phyloP scores from a whole-genome alignment of 2,329 filamentous ascomycete species.

The Aureobasidium subglaciale region DNA sequence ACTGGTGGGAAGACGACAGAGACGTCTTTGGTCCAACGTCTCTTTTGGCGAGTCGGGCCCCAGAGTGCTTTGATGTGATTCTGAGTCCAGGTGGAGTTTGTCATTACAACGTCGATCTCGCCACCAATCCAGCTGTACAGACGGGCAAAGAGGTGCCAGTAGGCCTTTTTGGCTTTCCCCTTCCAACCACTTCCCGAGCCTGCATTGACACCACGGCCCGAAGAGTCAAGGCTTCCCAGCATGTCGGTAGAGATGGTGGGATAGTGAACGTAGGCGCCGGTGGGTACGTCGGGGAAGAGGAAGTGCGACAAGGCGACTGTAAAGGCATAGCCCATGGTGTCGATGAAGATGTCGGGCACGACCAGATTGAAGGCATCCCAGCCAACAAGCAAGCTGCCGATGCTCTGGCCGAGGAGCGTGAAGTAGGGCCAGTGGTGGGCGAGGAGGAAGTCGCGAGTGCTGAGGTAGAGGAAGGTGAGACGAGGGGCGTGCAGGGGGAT shows the following conservation, averaged over 20 bases:
- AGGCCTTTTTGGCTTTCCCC: constrained; percentile 66
- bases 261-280: constrained; percentile 93
- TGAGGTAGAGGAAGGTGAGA: constrained; percentile 83
- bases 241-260: constrained; percentile 98
- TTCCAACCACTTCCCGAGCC: constrained; percentile 67
- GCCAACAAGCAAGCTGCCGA: constrained; percentile 79
- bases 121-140: constrained; percentile 78
- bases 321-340: constrained; percentile 98
- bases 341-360: constrained; percentile 87
- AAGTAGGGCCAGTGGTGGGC: constrained; percentile 84
- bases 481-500: constrained; percentile 79
- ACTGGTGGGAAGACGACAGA: constrained; percentile 86
- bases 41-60: constrained; percentile 44
- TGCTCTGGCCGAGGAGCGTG: constrained; percentile 86
- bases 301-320: constrained; percentile 73
- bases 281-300: constrained; percentile 73
- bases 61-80: constrained; percentile 74
- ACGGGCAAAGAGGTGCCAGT: constrained; percentile 80
- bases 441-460: constrained; percentile 78
- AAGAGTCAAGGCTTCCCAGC: constrained; percentile 71
- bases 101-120: constrained; percentile 89
- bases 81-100: constrained; percentile 93
- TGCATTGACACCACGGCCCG: constrained; percentile 66
- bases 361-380: constrained; percentile 91
- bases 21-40: constrained; percentile 50